Conservation (phyloP, 2,329 filamentous ascomycete genomes). For the Xylaria sp. region DNA sequence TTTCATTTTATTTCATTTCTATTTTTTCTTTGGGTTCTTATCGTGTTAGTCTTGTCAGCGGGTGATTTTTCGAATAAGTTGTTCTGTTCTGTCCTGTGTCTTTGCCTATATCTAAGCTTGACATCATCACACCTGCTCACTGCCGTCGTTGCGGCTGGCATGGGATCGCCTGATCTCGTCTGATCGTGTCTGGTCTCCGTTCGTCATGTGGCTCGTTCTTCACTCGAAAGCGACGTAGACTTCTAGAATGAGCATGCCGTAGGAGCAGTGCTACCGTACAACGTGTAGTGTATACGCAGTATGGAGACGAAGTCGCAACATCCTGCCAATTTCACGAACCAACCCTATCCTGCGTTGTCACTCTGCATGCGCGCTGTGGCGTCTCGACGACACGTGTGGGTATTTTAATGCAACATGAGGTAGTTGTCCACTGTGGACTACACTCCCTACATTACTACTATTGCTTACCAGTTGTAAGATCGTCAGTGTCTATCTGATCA, state of each 20-base stretch:
- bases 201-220: constrained; percentile 1
- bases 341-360: constrained; percentile 18
- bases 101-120: not conserved
- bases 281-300: constrained; percentile 17
- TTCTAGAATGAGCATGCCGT: not conserved
- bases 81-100: not conserved
- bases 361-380: constrained; percentile 21
- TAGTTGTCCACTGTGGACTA: constrained; percentile 7
- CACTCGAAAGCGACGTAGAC: not conserved
- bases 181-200: not conserved
- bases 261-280: constrained; percentile 1
- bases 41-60: not conserved
- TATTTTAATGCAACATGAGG: constrained; percentile 19
- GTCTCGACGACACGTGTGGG: not conserved
- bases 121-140: constrained; percentile 15
- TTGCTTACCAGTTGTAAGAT: constrained; percentile 2
- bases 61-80: not conserved
- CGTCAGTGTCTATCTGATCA: not conserved
- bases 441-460: not conserved
- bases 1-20: no score
- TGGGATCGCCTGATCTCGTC: constrained; percentile 26
- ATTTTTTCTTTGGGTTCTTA: no score
- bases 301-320: constrained; percentile 15
- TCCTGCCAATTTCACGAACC: constrained; percentile 3
- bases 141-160: not conserved